These are phyloP conservation scores for Ophiostoma piceae DNA, from an alignment of 2,329 filamentous ascomycete genomes.

Conservation along the genomic window DNA sequence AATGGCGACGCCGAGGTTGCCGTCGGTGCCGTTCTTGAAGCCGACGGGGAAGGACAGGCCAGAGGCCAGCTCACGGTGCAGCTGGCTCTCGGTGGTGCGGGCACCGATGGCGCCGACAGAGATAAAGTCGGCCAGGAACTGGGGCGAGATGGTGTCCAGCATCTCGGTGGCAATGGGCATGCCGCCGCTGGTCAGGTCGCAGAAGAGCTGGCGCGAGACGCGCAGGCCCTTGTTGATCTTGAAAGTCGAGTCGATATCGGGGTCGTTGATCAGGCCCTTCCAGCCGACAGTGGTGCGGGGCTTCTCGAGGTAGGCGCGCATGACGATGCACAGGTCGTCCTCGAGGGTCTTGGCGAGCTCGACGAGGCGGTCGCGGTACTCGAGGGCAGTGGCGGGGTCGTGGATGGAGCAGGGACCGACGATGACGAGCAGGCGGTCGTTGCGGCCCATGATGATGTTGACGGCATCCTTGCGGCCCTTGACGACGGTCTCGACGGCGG, in stretches of 20 bases:
- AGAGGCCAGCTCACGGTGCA: conserved; percentile 91
- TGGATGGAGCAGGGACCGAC: conserved; percentile 97
- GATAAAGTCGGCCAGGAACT: conserved; percentile 94
- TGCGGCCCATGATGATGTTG: conserved; percentile 70
- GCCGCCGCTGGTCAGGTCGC: conserved; percentile 76
- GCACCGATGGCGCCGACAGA: conserved; percentile 94
- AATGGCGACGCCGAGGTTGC: conserved; percentile 82
- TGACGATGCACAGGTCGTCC: conserved; percentile 82
- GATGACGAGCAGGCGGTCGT: conserved; percentile 87
- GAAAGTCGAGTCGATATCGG: conserved; percentile 94
- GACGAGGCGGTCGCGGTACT: conserved; percentile 80
- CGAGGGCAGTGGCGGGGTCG: conserved; percentile 79
- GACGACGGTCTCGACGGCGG: conserved; percentile 62
- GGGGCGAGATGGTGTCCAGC: conserved; percentile 97
- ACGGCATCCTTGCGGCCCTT: conserved; percentile 64
- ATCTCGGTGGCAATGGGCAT: conserved; percentile 98
- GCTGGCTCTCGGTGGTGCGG: conserved; percentile 90
- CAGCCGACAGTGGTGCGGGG: conserved; percentile 96
- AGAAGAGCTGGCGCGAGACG: conserved; percentile 87
- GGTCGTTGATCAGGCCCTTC: conserved; percentile 99
- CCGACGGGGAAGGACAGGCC: conserved; percentile 96
- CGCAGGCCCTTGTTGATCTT: conserved; percentile 98
- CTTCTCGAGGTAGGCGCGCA: conserved; percentile 99
- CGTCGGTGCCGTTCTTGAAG: conserved; percentile 99
- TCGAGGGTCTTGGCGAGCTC: conserved; percentile 71